Conservation (phyloP, 345 rosid genomes). For the Pelargonium nanum region DNA sequence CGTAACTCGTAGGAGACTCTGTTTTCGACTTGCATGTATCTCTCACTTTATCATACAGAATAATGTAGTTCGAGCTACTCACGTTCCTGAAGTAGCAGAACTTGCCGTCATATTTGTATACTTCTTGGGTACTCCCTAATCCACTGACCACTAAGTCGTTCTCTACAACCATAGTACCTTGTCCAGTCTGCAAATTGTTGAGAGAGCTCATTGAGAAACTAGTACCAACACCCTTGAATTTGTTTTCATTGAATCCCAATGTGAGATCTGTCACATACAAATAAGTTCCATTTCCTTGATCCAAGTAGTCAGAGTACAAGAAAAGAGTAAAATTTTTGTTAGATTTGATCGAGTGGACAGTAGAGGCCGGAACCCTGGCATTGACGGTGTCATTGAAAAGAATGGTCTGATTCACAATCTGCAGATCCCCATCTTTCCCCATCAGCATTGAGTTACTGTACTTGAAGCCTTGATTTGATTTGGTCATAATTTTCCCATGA, state of each 20-base stretch:
- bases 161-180: conserved; percentile 36
- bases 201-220: conserved; percentile 23
- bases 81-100: conserved; percentile 67
- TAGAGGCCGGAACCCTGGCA: conserved; percentile 19
- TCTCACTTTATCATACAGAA: conserved; percentile 37
- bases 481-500: conserved; percentile 46
- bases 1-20: background rate
- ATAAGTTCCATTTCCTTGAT: conserved; percentile 29
- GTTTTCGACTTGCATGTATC: conserved; percentile 2
- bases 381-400: conserved; percentile 36
- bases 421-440: conserved; percentile 37
- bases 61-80: conserved; percentile 55
- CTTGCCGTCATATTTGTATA: conserved; percentile 37
- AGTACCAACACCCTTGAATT: too few species aligned
- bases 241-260: conserved; percentile 51
- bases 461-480: conserved; percentile 34
- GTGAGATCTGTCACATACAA: conserved; percentile 29
- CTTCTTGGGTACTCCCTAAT: conserved; percentile 43
- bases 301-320: conserved; percentile 23
- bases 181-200: conserved; percentile 43
- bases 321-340: conserved; percentile 37
- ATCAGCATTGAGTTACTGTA: conserved; percentile 51
- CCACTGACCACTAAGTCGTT: conserved; percentile 38
- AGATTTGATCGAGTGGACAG: conserved; percentile 20
- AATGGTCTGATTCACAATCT: conserved; percentile 54